Base-by-base conservation (phyloP, 805 yeast genomes). In the Spencermartinsiella europaea region DNA sequence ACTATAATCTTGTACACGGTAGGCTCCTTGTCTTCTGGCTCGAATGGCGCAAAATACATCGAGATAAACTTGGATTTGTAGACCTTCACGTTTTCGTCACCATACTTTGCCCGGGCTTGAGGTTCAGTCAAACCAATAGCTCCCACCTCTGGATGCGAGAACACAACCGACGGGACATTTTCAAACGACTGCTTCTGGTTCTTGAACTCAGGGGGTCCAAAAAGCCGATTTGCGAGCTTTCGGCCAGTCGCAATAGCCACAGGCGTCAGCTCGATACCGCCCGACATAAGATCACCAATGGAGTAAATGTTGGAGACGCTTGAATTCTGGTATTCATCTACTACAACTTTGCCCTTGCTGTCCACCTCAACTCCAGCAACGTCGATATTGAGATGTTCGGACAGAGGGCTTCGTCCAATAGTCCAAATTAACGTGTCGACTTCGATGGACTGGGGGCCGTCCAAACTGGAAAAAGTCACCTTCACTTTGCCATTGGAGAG, bases 211-310 rank as follows among this genome's bases (percentile, higher is more conserved):
- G 75, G 79, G 46, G 90, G 83, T 19, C 96, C 96, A 64, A 91
- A 93, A 50, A 93, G 70, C 65, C 99, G 79, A 72, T 91, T 90
- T 22, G 97, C 79, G 56, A 93, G 76, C 65, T 80, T 86, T 69
- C 99, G 83, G 51, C 99, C 99, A 7, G 99, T 90, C 33, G 99
- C 97, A 70, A 93, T 93, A 34, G 99, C 99, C 38, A 89, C 97
- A 5, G 99, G 99, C 2, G 99, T 93, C 59, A 93, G 77, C 72
- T 93, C 98, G 38, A 86, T 84, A 25, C 85, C 81, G 12, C 31
- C 31, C 38, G 46, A 48, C 38, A 86, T 84, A 50, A 91, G 95
- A 66, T 93, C 99, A 61, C 99, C 99, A 39, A 93, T 71, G 1
- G 99, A 83, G 64, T 76, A 87, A 53, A 93, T 74, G 64, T 80